Evolutionary conservation across 371 early-diverging fungal species (phyloP).

Genomic region (Circinella umbellata): DNA sequence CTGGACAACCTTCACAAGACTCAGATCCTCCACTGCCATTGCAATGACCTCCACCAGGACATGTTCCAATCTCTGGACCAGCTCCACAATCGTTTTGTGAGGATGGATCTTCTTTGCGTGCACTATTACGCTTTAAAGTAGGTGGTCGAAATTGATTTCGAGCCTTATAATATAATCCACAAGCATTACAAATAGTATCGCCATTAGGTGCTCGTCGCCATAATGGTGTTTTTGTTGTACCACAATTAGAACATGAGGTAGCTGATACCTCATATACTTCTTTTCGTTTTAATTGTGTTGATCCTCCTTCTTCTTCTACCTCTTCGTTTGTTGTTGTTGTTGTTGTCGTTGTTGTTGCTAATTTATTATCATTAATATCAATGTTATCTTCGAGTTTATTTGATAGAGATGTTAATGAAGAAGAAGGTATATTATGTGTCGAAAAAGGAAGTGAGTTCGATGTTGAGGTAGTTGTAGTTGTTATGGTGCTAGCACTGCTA

Average conservation of each 20-base stretch:
- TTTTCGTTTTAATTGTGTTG: not conserved
- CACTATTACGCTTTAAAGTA: constrained; percentile 46
- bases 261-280: constrained; percentile 14
- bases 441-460: not conserved
- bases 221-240: constrained; percentile 85
- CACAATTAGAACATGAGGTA: constrained; percentile 79
- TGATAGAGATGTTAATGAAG: not conserved
- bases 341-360: not conserved
- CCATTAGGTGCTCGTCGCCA: constrained; percentile 90
- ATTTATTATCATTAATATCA: not conserved
- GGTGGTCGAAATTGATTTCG: constrained; percentile 47
- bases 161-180: constrained; percentile 75
- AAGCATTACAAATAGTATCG: constrained; percentile 90
- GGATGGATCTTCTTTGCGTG: constrained; percentile 16
- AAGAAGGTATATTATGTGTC: not conserved
- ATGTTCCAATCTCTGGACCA: constrained; percentile 51
- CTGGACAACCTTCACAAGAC: constrained; percentile 81
- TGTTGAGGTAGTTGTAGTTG: not conserved
- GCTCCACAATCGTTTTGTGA: constrained; percentile 2
- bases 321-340: too few relatives aligned
- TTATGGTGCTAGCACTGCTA: not conserved
- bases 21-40: constrained; percentile 78
- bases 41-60: constrained; percentile 83
- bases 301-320: too few relatives aligned
- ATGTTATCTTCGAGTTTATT: not conserved